Percentiles rank a stretch among this genome's conserved stretches.
Conservation (phyloP, 1,139 yeast species). For the Hyphopichia burtonii region DNA sequence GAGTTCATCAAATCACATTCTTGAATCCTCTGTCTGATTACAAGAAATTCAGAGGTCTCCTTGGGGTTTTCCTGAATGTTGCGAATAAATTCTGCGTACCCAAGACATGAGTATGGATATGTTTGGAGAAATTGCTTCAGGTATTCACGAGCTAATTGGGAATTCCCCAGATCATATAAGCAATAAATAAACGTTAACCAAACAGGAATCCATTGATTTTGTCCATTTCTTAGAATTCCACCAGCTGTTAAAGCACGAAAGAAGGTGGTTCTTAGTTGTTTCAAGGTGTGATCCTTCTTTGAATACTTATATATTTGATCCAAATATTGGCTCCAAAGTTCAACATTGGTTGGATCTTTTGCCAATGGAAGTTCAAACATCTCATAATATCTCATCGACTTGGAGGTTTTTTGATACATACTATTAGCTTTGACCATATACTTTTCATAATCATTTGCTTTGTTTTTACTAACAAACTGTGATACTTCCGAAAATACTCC, state of each 20-base stretch:
- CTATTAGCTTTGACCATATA: conserved; percentile 40
- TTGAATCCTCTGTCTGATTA: conserved; percentile 12
- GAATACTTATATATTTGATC: conserved; percentile 23
- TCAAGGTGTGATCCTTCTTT: not conserved
- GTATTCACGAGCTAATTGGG: conserved; percentile 5
- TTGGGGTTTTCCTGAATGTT: conserved; percentile 14
- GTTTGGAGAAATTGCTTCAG: conserved; percentile 19
- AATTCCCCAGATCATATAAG: conserved; percentile 13
- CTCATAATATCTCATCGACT: conserved; percentile 25
- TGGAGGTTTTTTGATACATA: conserved; percentile 28
- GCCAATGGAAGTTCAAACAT: conserved; percentile 20
- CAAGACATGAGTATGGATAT: conserved; percentile 21
- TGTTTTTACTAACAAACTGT: conserved; percentile 35
- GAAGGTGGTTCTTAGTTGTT: conserved; percentile 16
- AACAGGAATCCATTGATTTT: conserved; percentile 19
- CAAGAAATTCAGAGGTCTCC: conserved; percentile 8
- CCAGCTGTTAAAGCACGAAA: conserved; percentile 17
- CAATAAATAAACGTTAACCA: conserved; percentile 31
- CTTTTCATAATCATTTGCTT: conserved; percentile 31
- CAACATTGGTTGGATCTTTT: conserved; percentile 14
- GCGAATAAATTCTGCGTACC: conserved; percentile 31
- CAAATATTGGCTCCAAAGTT: conserved; percentile 34
- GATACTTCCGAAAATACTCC: conserved; percentile 46
- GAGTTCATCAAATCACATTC: conserved; percentile 16
- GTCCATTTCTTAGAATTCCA: conserved; percentile 1